Evolutionary conservation across 345 rosid genomes (phyloP).

Genomic region (Cardiospermum halicacabum): DNA sequence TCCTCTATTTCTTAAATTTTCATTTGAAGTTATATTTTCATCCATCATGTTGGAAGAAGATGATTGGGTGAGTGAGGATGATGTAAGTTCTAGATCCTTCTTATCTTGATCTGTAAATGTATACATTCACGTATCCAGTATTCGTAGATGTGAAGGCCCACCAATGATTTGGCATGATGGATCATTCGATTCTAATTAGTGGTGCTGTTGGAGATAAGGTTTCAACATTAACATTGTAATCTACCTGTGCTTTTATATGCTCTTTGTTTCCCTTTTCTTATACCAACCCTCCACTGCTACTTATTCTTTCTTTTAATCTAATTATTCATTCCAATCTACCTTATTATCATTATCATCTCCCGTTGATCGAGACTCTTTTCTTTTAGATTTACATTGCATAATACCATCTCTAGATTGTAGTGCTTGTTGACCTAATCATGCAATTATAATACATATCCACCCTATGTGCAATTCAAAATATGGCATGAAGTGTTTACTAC

Average conservation of each 20-base stretch:
- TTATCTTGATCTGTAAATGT: no score
- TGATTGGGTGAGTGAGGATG: no score
- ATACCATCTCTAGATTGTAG: background rate
- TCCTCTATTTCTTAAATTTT: no score
- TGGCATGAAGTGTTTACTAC: background rate
- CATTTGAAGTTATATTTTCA: no score
- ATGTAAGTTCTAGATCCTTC: no score
- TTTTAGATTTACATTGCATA: no score
- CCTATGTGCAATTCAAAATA: background rate
- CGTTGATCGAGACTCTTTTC: no score
- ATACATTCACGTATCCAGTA: no score
- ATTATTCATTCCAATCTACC: slow-evolving; percentile 29
- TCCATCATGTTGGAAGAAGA: no score
- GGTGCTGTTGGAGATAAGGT: slow-evolving; percentile 46
- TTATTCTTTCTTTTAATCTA: no score
- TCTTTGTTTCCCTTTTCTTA: slow-evolving; percentile 31
- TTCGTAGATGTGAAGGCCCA: slow-evolving; percentile 20
- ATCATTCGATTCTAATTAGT: slow-evolving; percentile 32
- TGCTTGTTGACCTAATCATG: background rate
- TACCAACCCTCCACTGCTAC: slow-evolving; percentile 22
- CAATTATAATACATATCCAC: background rate
- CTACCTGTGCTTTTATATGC: no score
- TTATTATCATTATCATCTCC: slow-evolving; percentile 25
- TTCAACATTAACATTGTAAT: no score
- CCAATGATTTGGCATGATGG: slow-evolving; percentile 42